Conservation (phyloP, 2,329 filamentous ascomycete genomes). For the Orbilia ellipsospora region DNA sequence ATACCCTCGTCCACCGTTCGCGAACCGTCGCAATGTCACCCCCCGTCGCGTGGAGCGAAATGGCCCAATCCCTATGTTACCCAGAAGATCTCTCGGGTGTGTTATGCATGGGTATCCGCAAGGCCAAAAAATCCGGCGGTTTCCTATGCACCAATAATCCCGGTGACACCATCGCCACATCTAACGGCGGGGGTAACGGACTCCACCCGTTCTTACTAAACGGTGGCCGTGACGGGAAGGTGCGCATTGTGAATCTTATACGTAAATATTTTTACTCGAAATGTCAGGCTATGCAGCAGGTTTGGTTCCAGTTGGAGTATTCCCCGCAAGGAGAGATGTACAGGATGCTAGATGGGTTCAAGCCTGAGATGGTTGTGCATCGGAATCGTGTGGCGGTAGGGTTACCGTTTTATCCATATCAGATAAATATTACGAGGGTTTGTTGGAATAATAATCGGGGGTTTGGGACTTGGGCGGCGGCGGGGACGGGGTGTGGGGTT, state of each 20-base stretch:
- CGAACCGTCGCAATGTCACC: conserved; percentile 52
- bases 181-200: conserved; percentile 63
- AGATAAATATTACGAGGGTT: conserved; percentile 64
- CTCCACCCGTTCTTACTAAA: conserved; percentile 66
- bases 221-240: conserved; percentile 64
- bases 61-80: conserved; percentile 53
- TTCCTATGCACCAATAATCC: conserved; percentile 51
- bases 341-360: conserved; percentile 59
- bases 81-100: conserved; percentile 60
- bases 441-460: conserved; percentile 68
- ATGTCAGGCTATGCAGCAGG: conserved; percentile 64
- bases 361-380: conserved; percentile 57
- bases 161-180: conserved; percentile 56
- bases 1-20: conserved; percentile 56
- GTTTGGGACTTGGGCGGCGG: conserved; percentile 67
- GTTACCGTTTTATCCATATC: conserved; percentile 63
- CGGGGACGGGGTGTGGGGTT: conserved; percentile 66
- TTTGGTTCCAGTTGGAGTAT: conserved; percentile 67
- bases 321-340: conserved; percentile 56
- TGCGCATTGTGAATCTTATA: conserved; percentile 64
- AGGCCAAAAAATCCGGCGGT: conserved; percentile 46
- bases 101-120: conserved; percentile 58
- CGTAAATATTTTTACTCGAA: conserved; percentile 63
- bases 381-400: conserved; percentile 43
- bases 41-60: conserved; percentile 48